Evolutionary conservation across 208 protist genomes (phyloP), one percentile per base, ranked within the genome.

Genomic region (Acanthamoeba lenticulata): DNA sequence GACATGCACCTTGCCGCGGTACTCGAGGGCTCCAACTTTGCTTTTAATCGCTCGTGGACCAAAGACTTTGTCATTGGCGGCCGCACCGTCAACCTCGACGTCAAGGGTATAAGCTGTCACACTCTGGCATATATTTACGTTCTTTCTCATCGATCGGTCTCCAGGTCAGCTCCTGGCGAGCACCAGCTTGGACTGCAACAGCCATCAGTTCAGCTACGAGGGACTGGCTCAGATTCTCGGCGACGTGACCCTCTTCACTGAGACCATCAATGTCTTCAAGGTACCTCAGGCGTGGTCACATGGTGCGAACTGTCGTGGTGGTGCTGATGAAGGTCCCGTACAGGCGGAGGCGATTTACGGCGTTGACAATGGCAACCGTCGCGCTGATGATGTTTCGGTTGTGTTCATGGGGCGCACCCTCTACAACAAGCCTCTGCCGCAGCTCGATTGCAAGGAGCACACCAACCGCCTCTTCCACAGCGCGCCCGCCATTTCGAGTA

Each of bases 161-260:
- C n/a, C n/a, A n/a, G n/a, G 36, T 40, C 57, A 95, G 57, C 89
- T 95, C 4, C 95, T 95, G 42, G 55, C 69, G 24, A 93, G 94
- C 27, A 95, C 94, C 79, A 95, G 95, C 94, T 95, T 95, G 47
- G 94, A 95, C 55, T 95, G 94, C 52, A 95, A 95, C 69, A 77
- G 95, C 55, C 7, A 89, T 32, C 77, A 79, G 36, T 95, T 95
- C 85, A 95, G 95, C 79, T 95, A 95, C 57, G 72, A 95, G 32
- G 94, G 27, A 21, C 44, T 65, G 15, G 93, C 74, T 36, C 57
- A 95, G 45, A 79, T 69, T 13, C 42, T 44, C 45, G 89, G 67
- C 27, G 45, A 85, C 24, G 24, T 95, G 24, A 85, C 60, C 44
- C 60, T 94, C 40, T 94, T 94, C 81, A 88, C 90, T 17, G 74